Base-by-base conservation (phyloP, 2,329 filamentous ascomycete genomes). In the Metarhizium rileyi region DNA sequence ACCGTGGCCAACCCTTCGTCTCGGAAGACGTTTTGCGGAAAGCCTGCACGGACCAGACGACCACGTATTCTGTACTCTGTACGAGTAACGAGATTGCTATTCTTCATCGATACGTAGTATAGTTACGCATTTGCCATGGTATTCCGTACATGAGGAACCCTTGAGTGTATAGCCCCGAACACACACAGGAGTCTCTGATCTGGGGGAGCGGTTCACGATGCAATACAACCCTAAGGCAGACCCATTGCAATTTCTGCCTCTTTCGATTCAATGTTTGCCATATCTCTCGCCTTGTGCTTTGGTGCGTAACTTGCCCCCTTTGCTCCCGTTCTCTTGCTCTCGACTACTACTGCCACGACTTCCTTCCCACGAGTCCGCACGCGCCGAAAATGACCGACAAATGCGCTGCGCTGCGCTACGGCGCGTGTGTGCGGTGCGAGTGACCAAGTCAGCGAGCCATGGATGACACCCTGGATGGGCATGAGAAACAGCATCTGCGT, bases 401-500 rank as follows among this genome's bases (percentile, higher is more conserved):
- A 28, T 22, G 38, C 27, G 48, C 27, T n/a, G n/a, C n/a, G n/a
- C n/a, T n/a, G n/a, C n/a, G n/a, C n/a, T n/a, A n/a, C n/a, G n/a
- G n/a, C n/a, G n/a, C 48, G 18, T 26, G 20, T 9, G 25, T 27
- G 18, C 26, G 35, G 26, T n/a, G 18, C 22, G 33, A 38, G 27
- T 38, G 42, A 41, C n/a, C 25, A 25, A 36, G 28, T 26, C 4
- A 14, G n/a, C 38, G 12, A 6, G 38, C n/a, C n/a, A n/a, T n/a
- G n/a, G n/a, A n/a, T n/a, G 46, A 25, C 30, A n/a, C n/a, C 43
- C 36, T 27, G 44, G 41, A 49, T 38, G 30, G 36, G 52, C 49
- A 50, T 48, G 43, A 46, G 51, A 57, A 54, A 53, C 56, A 35
- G 33, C n/a, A 40, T 51, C 50, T 47, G 42, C 51, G 61, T 63